Conservation (phyloP, 2,329 filamentous ascomycete genomes). For the Diaporthe sp. region DNA sequence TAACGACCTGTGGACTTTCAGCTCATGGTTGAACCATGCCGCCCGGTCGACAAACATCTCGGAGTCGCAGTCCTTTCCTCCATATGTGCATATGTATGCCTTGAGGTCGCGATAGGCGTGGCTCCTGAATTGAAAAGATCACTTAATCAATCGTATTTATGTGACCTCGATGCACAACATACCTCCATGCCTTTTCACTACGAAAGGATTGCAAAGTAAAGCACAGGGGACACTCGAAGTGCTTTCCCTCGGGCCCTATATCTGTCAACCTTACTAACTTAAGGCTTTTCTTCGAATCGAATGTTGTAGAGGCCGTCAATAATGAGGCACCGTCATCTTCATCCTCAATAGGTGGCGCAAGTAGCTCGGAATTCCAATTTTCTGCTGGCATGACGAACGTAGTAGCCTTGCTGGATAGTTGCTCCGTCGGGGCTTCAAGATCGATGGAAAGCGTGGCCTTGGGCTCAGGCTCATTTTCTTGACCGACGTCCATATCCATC, state of each 20-base stretch:
- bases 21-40: background rate
- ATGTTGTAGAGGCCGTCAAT: background rate
- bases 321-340: background rate
- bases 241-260: background rate
- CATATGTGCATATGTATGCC: background rate
- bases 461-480: background rate
- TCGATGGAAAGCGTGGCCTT: background rate
- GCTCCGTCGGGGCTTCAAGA: background rate
- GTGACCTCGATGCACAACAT: background rate
- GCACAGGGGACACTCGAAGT: background rate
- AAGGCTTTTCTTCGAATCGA: background rate
- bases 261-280: background rate
- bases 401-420: background rate
- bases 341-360: background rate
- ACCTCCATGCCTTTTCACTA: background rate
- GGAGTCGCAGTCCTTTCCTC: background rate
- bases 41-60: background rate
- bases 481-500: no score
- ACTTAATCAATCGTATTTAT: background rate
- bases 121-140: background rate
- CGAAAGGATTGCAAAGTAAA: background rate
- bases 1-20: background rate
- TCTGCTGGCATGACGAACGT: background rate
- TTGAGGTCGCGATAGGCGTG: background rate
- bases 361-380: background rate